A percentile compares a stretch with the other conserved stretches of the same genome.
Evolutionary conservation across 2,329 filamentous ascomycete genomes (phyloP).

Genomic region (Cadophora sp.): DNA sequence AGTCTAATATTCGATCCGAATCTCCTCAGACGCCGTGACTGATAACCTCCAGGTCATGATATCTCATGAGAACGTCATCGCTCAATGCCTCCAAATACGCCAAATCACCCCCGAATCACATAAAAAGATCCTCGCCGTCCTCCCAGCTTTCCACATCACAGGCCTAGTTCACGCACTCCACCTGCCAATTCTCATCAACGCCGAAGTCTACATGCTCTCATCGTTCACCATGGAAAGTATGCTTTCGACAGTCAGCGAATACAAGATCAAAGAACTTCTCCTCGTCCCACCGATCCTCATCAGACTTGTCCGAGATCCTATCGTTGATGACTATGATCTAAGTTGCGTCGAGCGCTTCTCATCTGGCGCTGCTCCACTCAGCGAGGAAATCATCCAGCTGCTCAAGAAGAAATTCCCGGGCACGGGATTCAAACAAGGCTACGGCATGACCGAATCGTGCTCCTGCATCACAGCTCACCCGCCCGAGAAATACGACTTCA

Average conservation of each 20-base stretch:
- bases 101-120: slow-evolving; percentile 62
- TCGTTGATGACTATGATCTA: slow-evolving; percentile 47
- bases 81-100: slow-evolving; percentile 59
- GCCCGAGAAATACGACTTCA: slow-evolving; percentile 59
- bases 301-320: slow-evolving; percentile 52
- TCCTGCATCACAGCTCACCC: slow-evolving; percentile 68
- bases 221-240: slow-evolving; percentile 67
- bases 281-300: slow-evolving; percentile 80
- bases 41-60: slow-evolving; percentile 39
- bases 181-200: slow-evolving; percentile 66
- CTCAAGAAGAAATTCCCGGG: slow-evolving; percentile 51
- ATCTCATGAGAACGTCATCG: slow-evolving; percentile 46
- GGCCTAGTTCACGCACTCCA: slow-evolving; percentile 69
- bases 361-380: slow-evolving; percentile 57
- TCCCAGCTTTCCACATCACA: slow-evolving; percentile 65
- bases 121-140: slow-evolving; percentile 68
- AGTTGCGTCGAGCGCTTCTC: slow-evolving; percentile 61
- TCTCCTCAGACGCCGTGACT: slow-evolving; percentile 16
- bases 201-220: slow-evolving; percentile 70
- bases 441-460: slow-evolving; percentile 65
- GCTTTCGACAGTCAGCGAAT: slow-evolving; percentile 67
- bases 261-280: slow-evolving; percentile 69
- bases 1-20: not conserved
- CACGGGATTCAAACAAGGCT: slow-evolving; percentile 56
- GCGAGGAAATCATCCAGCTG: slow-evolving; percentile 42